Evolutionary conservation across 2,329 filamentous ascomycete species (phyloP).

Genomic region (Colletotrichum nymphaeae): DNA sequence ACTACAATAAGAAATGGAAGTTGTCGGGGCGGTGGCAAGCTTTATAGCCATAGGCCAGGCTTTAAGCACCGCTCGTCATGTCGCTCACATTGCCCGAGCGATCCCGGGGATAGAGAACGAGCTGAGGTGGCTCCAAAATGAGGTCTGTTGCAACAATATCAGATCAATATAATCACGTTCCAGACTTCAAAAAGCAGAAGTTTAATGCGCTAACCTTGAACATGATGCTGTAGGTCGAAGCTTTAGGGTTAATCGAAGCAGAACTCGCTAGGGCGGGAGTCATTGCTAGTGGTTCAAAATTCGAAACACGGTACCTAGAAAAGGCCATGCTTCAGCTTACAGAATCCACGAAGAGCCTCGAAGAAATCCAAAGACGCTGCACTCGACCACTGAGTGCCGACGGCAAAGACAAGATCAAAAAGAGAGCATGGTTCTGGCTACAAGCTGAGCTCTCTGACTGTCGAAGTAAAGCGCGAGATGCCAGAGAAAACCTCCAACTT

Average conservation of each 20-base stretch:
- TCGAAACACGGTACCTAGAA: background rate
- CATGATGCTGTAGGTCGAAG: constrained; percentile 5
- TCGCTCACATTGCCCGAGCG: background rate
- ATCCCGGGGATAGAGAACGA: constrained; percentile 10
- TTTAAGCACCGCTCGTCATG: background rate
- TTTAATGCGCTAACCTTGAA: accelerated
- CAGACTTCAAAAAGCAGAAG: background rate
- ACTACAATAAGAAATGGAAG: constrained; percentile 1
- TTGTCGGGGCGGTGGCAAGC: constrained; percentile 26
- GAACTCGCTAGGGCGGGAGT: background rate
- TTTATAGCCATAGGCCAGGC: constrained; percentile 33
- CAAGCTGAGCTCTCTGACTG: background rate
- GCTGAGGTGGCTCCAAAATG: background rate
- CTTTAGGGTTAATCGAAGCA: background rate
- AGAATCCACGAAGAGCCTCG: background rate
- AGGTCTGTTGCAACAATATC: background rate
- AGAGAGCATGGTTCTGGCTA: background rate
- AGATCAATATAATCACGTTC: no score
- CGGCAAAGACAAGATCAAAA: background rate
- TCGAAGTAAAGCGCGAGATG: background rate
- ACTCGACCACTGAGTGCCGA: background rate
- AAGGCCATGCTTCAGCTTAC: background rate
- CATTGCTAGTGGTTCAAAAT: background rate
- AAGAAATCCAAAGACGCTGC: background rate
- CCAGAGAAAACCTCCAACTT: background rate